Evolutionary conservation across 371 early-diverging fungal species (phyloP).

Genomic region (Circinella umbellata): DNA sequence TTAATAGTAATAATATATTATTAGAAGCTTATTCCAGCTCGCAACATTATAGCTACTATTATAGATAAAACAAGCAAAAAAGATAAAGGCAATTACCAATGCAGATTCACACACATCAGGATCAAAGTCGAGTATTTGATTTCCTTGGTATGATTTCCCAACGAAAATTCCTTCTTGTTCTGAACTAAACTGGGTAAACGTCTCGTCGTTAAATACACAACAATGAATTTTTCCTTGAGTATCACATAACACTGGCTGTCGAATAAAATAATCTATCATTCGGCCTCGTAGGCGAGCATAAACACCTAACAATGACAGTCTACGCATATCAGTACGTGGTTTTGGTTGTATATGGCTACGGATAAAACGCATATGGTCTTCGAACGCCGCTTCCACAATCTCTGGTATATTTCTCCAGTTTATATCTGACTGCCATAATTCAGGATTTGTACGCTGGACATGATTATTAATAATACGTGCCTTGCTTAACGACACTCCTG

Average conservation of each 20-base stretch:
- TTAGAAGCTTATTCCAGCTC: too few relatives aligned
- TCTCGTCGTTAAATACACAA: neutral
- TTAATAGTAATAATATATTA: too few relatives aligned
- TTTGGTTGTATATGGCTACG: neutral
- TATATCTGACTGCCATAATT: neutral
- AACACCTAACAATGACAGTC: neutral
- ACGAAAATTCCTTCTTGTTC: neutral
- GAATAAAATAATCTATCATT: neutral
- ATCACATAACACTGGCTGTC: neutral
- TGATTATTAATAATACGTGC: neutral
- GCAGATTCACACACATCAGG: neutral
- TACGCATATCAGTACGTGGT: neutral
- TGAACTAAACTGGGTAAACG: neutral
- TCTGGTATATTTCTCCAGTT: slow-evolving; percentile 1
- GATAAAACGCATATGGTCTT: neutral
- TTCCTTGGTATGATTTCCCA: neutral
- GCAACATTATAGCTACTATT: neutral
- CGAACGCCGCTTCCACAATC: neutral
- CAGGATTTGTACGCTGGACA: neutral
- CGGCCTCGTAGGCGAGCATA: neutral
- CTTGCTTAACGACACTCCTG: neutral
- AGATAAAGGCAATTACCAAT: neutral
- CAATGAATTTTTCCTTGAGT: neutral
- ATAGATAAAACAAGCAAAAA: neutral
- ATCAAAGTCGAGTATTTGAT: neutral